phyloP scores from a whole-genome alignment of 257 asterid genomes.

The Penstemon newberryi region DNA sequence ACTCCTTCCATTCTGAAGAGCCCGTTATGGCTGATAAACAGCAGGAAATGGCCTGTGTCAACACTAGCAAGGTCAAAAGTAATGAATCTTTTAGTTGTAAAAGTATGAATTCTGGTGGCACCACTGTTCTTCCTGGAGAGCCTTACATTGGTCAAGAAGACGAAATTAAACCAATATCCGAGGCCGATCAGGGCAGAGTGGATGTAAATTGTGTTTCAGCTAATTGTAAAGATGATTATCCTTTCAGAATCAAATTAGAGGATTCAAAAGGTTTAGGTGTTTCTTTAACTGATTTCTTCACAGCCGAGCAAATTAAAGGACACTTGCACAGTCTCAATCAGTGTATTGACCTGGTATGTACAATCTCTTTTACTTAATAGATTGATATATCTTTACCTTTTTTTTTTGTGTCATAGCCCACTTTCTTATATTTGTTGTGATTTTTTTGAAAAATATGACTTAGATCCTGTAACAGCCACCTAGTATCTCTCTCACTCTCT shows the following conservation, averaged over 20 bases:
- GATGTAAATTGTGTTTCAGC: conserved; percentile 28
- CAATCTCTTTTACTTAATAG: conserved; percentile 2
- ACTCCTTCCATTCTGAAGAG: conserved; percentile 33
- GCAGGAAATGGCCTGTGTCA: conserved; percentile 27
- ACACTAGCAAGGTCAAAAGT: conserved; percentile 16
- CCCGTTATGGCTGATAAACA: conserved; percentile 28
- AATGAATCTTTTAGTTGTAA: conserved; percentile 28
- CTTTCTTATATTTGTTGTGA: neutral
- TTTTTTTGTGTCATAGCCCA: neutral
- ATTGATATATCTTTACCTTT: neutral
- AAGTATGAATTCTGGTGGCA: conserved; percentile 30
- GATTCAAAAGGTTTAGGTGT: conserved; percentile 43
- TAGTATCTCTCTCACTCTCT: neutral
- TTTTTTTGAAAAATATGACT: neutral
- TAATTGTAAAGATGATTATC: conserved; percentile 28
- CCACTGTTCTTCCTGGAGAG: conserved; percentile 26
- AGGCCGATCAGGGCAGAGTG: conserved; percentile 22
- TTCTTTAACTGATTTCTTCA: conserved; percentile 63
- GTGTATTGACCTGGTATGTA: conserved; percentile 43
- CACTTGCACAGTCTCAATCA: conserved; percentile 58
- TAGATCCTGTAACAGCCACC: conserved; percentile 11
- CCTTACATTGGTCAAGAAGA: conserved; percentile 26
- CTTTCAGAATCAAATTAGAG: conserved; percentile 20
- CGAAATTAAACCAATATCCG: conserved; percentile 26
- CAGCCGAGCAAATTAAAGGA: conserved; percentile 52